These are phyloP conservation scores for Thelonectria olida DNA, from an alignment of 2,329 filamentous ascomycete genomes.

Conservation along the genomic window DNA sequence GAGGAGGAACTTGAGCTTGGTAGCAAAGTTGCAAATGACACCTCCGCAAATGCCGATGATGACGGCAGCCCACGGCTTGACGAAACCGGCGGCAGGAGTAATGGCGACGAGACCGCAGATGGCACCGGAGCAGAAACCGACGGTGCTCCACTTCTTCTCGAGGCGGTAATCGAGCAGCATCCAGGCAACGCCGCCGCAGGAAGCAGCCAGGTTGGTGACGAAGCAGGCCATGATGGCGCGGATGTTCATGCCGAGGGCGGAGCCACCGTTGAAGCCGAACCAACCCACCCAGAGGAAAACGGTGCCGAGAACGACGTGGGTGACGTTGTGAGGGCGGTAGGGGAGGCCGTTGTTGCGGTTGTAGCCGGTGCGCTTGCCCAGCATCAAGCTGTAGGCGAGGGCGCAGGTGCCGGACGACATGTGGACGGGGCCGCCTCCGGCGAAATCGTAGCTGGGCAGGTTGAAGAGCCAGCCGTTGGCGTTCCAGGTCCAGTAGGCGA, in stretches of 20 bases:
- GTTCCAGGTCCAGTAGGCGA: slow-evolving; percentile 85
- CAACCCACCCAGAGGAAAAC: slow-evolving; percentile 90
- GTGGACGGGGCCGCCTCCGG: slow-evolving; percentile 79
- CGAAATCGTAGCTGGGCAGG: slow-evolving; percentile 77
- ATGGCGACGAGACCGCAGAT: slow-evolving; percentile 90
- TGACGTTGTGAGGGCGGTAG: slow-evolving; percentile 78
- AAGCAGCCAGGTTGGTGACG: slow-evolving; percentile 88
- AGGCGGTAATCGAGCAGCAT: slow-evolving; percentile 87
- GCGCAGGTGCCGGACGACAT: slow-evolving; percentile 77
- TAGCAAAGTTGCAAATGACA: slow-evolving; percentile 82
- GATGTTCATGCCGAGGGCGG: slow-evolving; percentile 82
- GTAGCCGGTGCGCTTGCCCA: slow-evolving; percentile 74
- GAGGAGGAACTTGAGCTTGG: slow-evolving; percentile 80
- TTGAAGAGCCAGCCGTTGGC: slow-evolving; percentile 75
- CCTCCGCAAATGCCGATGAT: slow-evolving; percentile 68
- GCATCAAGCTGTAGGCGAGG: slow-evolving; percentile 77
- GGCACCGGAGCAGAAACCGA: slow-evolving; percentile 90
- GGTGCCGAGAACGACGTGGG: slow-evolving; percentile 77
- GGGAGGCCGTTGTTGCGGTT: slow-evolving; percentile 68
- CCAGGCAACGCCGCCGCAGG: slow-evolving; percentile 84
- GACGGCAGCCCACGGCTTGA: slow-evolving; percentile 71
- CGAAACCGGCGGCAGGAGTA: slow-evolving; percentile 83
- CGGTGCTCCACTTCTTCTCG: slow-evolving; percentile 93
- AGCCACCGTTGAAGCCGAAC: slow-evolving; percentile 95
- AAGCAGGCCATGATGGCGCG: slow-evolving; percentile 90